phyloP scores from a whole-genome alignment of 345 rosid species.

The Aurinia saxatilis region DNA sequence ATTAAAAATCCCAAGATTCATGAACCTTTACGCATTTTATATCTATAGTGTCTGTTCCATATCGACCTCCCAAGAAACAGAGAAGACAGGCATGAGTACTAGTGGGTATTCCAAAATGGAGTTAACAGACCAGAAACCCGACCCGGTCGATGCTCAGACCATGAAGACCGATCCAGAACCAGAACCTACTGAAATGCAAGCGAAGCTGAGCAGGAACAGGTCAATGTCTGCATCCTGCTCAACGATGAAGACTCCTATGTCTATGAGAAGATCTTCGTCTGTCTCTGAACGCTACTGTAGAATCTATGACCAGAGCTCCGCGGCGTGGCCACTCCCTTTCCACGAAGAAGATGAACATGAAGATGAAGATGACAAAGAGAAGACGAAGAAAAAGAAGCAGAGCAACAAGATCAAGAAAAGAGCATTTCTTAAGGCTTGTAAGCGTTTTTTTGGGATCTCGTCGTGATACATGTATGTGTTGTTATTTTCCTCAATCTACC shows the following conservation, averaged over 20 bases:
- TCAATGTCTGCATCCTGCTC: conserved; percentile 44
- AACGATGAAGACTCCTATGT: conserved; percentile 47
- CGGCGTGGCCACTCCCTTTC: conserved; percentile 37
- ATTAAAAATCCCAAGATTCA: conserved; percentile 11
- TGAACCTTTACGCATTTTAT: conserved; percentile 12
- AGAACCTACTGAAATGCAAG: conserved; percentile 7
- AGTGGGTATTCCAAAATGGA: conserved; percentile 31
- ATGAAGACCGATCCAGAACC: conserved; percentile 9
- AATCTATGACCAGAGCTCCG: conserved; percentile 63
- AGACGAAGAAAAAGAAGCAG: conserved; percentile 35
- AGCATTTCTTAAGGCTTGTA: conserved; percentile 70
- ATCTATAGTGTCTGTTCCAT: conserved; percentile 5
- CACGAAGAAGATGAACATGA: conserved; percentile 21
- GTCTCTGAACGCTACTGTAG: conserved; percentile 73
- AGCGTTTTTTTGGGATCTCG: conserved; percentile 58
- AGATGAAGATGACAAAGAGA: conserved; percentile 29
- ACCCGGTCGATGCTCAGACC: conserved; percentile 5
- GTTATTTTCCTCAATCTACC: not conserved
- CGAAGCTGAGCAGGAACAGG: conserved; percentile 48
- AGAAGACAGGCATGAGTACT: not conserved
- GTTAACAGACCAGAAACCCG: not conserved
- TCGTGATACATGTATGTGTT: conserved; percentile 17
- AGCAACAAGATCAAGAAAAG: conserved; percentile 28
- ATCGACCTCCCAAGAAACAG: not conserved
- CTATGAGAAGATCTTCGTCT: conserved; percentile 78